A percentile compares a stretch with the other conserved stretches of the same genome.
These are phyloP conservation scores for Fraxinus albicans DNA, from an alignment of 305 asterid species.

Conservation along the genomic window DNA sequence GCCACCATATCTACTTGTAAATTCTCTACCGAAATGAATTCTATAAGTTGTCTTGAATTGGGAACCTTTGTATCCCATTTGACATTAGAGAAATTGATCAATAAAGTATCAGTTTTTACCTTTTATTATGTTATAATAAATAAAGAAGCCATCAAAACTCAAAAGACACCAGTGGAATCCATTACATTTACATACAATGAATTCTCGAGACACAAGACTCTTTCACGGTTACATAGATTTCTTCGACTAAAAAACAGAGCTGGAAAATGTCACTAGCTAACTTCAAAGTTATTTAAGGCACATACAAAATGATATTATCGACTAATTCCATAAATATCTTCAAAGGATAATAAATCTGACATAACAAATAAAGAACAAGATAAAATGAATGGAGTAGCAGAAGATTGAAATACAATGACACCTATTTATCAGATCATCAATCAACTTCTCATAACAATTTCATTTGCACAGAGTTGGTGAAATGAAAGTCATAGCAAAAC, in stretches of 20 bases:
- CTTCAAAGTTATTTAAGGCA: neutral
- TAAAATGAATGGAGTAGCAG: neutral
- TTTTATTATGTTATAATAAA: neutral
- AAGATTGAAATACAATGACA: neutral
- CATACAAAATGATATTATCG: neutral
- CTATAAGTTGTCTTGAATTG: neutral
- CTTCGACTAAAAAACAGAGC: neutral
- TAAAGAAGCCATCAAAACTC: neutral
- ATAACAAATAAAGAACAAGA: neutral
- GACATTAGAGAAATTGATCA: neutral
- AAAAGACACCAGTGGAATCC: neutral
- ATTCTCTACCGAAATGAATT: neutral
- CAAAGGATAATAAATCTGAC: neutral
- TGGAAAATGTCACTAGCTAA: neutral
- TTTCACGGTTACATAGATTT: neutral
- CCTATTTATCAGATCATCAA: neutral
- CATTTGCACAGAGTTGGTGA: neutral
- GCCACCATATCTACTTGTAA: neutral
- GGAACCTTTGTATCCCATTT: neutral
- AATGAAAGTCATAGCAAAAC: neutral
- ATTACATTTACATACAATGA: neutral
- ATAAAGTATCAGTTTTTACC: neutral
- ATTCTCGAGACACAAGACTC: neutral
- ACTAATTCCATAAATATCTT: neutral
- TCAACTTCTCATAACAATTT: neutral